These are phyloP conservation scores for Scedosporium dehoogii DNA, from an alignment of 2,329 filamentous ascomycete species.

Conservation along the genomic window DNA sequence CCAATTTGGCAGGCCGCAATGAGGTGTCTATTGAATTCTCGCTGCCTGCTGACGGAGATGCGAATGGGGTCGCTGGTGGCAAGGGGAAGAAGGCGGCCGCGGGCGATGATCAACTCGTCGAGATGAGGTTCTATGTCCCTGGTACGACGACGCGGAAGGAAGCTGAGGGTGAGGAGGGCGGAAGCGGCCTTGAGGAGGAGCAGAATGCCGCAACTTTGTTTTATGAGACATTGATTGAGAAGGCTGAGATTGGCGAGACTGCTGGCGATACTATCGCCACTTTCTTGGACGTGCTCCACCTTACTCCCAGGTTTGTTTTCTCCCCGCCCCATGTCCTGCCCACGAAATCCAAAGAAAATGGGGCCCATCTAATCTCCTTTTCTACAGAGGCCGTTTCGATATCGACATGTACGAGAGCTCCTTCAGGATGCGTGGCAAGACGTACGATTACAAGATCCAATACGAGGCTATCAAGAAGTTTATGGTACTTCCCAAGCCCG, in stretches of 20 bases:
- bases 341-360: not conserved
- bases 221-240: conserved; percentile 95
- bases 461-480: conserved; percentile 98
- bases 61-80: conserved; percentile 56
- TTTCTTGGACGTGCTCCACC: conserved; percentile 91
- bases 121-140: conserved; percentile 98
- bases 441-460: conserved; percentile 99
- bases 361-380: not conserved
- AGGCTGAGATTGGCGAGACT: conserved; percentile 97
- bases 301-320: conserved; percentile 68
- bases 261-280: conserved; percentile 98
- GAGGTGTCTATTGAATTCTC: conserved; percentile 95
- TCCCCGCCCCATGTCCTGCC: not conserved
- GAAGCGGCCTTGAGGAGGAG: conserved; percentile 61
- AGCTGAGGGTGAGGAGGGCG: conserved; percentile 57
- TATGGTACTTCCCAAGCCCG: conserved; percentile 96
- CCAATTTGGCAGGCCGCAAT: conserved; percentile 93
- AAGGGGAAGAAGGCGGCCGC: conserved; percentile 85
- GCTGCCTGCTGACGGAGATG: conserved; percentile 58
- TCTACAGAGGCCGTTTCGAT: conserved; percentile 84
- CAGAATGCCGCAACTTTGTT: conserved; percentile 96
- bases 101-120: conserved; percentile 84
- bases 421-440: conserved; percentile 94
- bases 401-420: conserved; percentile 99
- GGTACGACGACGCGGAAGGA: conserved; percentile 76